A percentile compares a stretch with the other conserved stretches of the same genome.
Evolutionary conservation across 129 eudicot species (phyloP).

Genomic region (Kitagawia praeruptora): DNA sequence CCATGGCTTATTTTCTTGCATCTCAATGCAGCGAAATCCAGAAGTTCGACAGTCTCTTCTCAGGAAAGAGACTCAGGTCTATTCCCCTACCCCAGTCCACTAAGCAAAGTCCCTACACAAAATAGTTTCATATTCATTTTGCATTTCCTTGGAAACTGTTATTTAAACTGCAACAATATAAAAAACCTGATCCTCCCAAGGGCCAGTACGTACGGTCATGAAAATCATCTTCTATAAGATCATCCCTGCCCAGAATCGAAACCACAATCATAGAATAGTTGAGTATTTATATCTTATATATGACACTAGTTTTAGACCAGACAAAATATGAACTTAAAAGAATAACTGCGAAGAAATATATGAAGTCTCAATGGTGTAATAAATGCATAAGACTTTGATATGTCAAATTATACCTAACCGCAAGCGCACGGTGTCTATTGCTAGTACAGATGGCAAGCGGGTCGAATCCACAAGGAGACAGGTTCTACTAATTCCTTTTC

Average conservation of each 20-base stretch:
- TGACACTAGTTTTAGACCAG: neutral
- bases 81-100: constrained; percentile 99
- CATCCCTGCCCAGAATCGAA: constrained; percentile 37
- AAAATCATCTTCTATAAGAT: constrained; percentile 54
- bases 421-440: too few species aligned
- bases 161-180: neutral
- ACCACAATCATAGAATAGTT: neutral
- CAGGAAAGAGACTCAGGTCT: constrained; percentile 68
- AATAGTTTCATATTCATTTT: neutral
- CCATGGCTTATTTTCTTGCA: constrained; percentile 97
- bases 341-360: neutral
- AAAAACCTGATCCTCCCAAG: constrained; percentile 85
- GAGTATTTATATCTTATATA: neutral
- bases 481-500: too few species aligned
- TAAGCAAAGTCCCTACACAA: constrained; percentile 83
- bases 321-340: neutral
- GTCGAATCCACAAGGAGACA: too few species aligned
- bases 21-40: constrained; percentile 82
- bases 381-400: too few species aligned
- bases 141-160: neutral
- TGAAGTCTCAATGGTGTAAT: neutral
- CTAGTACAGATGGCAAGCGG: too few species aligned
- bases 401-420: too few species aligned
- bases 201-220: constrained; percentile 47
- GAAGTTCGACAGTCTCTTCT: constrained; percentile 76